Evolutionary conservation across 2,329 filamentous ascomycete species (phyloP).

Genomic region (Cercospora zeae-maydis): DNA sequence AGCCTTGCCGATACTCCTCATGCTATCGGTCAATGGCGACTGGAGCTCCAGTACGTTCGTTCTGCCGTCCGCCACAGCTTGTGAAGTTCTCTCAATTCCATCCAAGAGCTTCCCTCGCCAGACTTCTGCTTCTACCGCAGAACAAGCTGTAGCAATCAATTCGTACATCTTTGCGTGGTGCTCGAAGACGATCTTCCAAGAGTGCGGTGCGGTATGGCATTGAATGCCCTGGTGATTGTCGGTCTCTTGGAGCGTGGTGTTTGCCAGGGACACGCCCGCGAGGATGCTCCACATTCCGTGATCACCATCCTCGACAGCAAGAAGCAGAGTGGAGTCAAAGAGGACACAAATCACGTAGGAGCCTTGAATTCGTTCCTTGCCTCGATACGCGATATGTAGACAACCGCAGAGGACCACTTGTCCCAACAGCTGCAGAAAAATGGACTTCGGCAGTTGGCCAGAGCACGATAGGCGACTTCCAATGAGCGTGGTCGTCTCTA

Average conservation of each 20-base stretch:
- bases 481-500: conserved; percentile 80
- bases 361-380: conserved; percentile 63
- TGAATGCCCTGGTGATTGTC: conserved; percentile 78
- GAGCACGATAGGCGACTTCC: conserved; percentile 77
- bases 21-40: conserved; percentile 63
- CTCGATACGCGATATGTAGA: conserved; percentile 79
- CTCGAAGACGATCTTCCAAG: conserved; percentile 90
- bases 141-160: conserved; percentile 82
- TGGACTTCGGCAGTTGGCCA: conserved; percentile 56
- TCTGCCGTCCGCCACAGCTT: conserved; percentile 49
- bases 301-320: conserved; percentile 65
- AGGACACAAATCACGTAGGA: conserved; percentile 81
- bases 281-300: conserved; percentile 68
- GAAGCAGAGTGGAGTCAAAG: conserved; percentile 75
- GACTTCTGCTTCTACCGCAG: conserved; percentile 69
- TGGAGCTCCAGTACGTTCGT: conserved; percentile 52
- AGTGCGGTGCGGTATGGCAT: conserved; percentile 80
- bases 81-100: conserved; percentile 49
- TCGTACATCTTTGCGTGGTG: conserved; percentile 74
- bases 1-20: conserved; percentile 70
- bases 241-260: conserved; percentile 64
- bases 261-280: conserved; percentile 67
- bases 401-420: conserved; percentile 78
- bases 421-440: conserved; percentile 71
- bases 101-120: conserved; percentile 70